Base-by-base conservation (phyloP, 2,329 filamentous ascomycete genomes). In the Tothia fuscella region DNA sequence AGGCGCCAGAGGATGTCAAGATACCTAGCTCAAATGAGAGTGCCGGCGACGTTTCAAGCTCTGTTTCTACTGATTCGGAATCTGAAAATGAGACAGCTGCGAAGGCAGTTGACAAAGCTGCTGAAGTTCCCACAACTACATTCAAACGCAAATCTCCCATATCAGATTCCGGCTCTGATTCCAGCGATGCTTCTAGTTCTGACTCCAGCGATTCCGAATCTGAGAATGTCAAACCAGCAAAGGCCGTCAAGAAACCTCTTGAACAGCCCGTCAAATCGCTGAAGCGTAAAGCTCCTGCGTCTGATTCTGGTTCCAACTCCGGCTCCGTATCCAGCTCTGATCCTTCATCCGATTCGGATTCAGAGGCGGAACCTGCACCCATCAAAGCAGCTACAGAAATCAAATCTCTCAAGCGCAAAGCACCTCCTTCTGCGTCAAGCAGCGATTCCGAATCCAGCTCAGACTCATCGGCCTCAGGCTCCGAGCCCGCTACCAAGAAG, bases 401-500 rank as follows among this genome's bases (percentile, higher is more conserved):
- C n/a, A 41, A 35, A 5, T 12, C 28, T n/a, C 12, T 13, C 14
- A 35, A 42, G 30, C 29, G 29, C 3, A 42, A 42, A 5, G 38
- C 38, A 6, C 13, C 38, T 10, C 13, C 4, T 6, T 21, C 38
- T 7, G 16, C 26, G 12, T 6, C 6, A 3, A 20, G 17, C n/a
- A 41, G 38, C 38, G 22, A 21, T 3, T 42, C 39, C 19, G 24
- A 20, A 21, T 44, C 42, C 6, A 21, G 19, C 19, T 38, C 41
- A 21, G 29, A 30, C 38, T 33, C 38, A 6, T 43, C 41, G n/a
- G 40, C 39, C 28, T 41, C 40, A 19, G 35, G 30, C 21, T 38
- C 35, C 13, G n/a, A n/a, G n/a, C n/a, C n/a, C n/a, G n/a, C n/a
- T 28, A 9, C 9, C 48, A 69, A 65, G 0, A 50, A 78, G 42